These are phyloP conservation scores for Fragaria ananassa DNA, from an alignment of 306 rosid species.

Conservation along the genomic window DNA sequence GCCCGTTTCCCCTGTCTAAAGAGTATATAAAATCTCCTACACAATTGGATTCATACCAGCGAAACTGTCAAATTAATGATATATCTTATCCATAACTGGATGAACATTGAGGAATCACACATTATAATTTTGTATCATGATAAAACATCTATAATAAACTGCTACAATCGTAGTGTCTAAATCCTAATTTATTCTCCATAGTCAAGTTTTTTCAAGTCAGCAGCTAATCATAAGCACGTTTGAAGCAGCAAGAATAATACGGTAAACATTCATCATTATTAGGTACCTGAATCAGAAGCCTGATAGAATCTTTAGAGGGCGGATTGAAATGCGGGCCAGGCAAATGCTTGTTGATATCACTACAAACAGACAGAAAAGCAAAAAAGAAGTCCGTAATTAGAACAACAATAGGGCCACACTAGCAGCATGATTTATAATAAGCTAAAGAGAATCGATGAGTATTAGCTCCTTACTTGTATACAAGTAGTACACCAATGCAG, in stretches of 20 bases:
- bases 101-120: not conserved
- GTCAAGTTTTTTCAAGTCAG: not conserved
- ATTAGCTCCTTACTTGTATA: slow-evolving; percentile 64
- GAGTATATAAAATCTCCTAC: not conserved
- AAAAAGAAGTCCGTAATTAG: not conserved
- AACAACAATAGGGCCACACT: not conserved
- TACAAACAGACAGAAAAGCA: slow-evolving; percentile 18
- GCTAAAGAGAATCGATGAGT: not conserved
- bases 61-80: not conserved
- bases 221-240: not conserved
- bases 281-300: slow-evolving; percentile 52
- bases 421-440: not conserved
- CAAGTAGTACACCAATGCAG: slow-evolving; percentile 78
- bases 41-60: not conserved
- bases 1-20: not conserved
- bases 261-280: not conserved
- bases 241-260: not conserved
- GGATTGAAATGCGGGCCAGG: slow-evolving; percentile 90
- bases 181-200: not conserved
- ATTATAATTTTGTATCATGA: not conserved
- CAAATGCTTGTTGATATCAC: slow-evolving; percentile 76
- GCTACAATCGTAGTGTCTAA: no score
- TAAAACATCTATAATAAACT: not conserved
- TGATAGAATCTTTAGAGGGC: slow-evolving; percentile 58
- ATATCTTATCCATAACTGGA: not conserved